Conservation (phyloP, 1,139 yeast species). For the Blastobotrys ciferrii region DNA sequence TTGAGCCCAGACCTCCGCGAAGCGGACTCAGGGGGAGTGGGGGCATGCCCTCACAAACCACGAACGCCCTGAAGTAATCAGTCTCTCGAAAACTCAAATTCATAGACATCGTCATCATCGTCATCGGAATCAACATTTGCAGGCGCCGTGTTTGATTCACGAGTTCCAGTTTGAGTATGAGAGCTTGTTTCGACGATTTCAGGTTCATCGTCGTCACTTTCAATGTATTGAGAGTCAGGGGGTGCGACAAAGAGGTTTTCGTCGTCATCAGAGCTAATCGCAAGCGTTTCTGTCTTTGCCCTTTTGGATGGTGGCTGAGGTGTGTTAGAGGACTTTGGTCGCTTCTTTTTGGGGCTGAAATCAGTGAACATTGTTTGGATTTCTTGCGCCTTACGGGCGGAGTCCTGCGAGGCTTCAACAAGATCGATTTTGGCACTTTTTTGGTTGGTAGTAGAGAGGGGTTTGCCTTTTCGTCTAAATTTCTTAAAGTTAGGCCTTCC, state of each 20-base stretch:
- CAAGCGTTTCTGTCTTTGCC: conserved; percentile 3
- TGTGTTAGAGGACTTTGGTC: neutral
- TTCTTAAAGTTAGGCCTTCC: conserved; percentile 19
- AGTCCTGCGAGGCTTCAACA: conserved; percentile 3
- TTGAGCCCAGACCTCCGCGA: too few relatives aligned
- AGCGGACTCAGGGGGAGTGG: too few relatives aligned
- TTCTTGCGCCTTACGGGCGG: conserved; percentile 6
- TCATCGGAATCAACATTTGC: conserved; percentile 13
- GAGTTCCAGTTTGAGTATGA: neutral
- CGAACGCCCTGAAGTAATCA: too few relatives aligned
- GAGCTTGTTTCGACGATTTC: neutral
- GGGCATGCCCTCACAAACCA: too few relatives aligned
- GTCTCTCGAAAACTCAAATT: conserved; percentile 18
- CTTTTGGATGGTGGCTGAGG: conserved; percentile 10
- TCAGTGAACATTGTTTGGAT: conserved; percentile 14
- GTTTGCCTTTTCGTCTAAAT: conserved; percentile 10
- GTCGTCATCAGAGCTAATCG: conserved; percentile 2
- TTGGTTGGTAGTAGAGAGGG: neutral
- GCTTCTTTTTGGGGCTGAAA: neutral
- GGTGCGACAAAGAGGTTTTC: conserved; percentile 8
- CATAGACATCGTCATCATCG: conserved; percentile 21
- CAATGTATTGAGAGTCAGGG: conserved; percentile 1
- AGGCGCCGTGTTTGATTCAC: neutral
- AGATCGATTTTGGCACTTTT: conserved; percentile 1
- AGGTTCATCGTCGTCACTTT: conserved; percentile 1